Evolutionary conservation across 2,329 filamentous ascomycete species (phyloP).

Genomic region (Colletotrichum sp.): DNA sequence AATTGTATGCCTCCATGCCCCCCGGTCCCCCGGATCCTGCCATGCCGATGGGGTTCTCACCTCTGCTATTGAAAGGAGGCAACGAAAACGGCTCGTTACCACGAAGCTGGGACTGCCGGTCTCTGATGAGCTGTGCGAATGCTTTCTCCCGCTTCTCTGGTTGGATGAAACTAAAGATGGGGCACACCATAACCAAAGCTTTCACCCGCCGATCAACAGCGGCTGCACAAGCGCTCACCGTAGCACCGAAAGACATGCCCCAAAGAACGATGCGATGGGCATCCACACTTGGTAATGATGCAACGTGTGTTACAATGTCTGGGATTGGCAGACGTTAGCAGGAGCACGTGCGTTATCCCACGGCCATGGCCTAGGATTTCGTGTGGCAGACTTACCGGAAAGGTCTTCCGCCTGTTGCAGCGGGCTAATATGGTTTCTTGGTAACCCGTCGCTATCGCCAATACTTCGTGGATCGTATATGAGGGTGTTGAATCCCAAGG

Average conservation of each 20-base stretch:
- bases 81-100: conserved; percentile 40
- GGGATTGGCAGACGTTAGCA: neutral
- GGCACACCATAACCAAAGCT: conserved; percentile 21
- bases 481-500: conserved; percentile 36
- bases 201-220: conserved; percentile 30
- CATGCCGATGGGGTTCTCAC: conserved; percentile 41
- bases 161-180: neutral
- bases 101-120: conserved; percentile 40
- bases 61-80: conserved; percentile 36
- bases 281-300: conserved; percentile 7
- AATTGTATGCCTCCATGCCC: conserved; percentile 1
- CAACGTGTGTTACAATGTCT: neutral
- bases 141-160: conserved; percentile 13
- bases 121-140: conserved; percentile 34
- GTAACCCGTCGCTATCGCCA: conserved; percentile 40
- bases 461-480: conserved; percentile 39
- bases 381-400: neutral
- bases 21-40: neutral
- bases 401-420: conserved; percentile 24
- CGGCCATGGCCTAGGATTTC: neutral
- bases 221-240: conserved; percentile 28
- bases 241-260: conserved; percentile 33
- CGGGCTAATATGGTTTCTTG: conserved; percentile 42
- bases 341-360: neutral
- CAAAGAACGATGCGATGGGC: conserved; percentile 27